These are phyloP conservation scores for Dothidotthia symphoricarpi DNA, from an alignment of 2,329 filamentous ascomycete species.

Conservation along the genomic window DNA sequence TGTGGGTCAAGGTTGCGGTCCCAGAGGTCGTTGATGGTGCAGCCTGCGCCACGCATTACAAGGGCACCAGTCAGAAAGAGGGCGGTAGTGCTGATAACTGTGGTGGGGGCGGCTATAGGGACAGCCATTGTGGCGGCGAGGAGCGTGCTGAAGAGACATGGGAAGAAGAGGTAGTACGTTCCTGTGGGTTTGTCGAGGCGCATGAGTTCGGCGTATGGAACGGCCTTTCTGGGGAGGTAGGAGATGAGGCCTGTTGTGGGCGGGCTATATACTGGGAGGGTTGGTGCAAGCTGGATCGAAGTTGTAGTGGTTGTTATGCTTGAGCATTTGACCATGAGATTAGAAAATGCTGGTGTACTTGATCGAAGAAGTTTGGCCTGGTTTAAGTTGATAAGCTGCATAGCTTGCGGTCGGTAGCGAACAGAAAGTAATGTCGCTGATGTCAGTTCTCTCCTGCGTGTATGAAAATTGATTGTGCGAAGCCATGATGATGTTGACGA, in stretches of 20 bases:
- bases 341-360: not conserved
- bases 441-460: not conserved
- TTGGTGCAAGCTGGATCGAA: constrained; percentile 9
- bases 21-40: constrained; percentile 88
- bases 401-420: constrained; percentile 6
- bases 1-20: constrained; percentile 83
- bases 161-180: constrained; percentile 82
- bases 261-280: constrained; percentile 55
- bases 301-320: constrained; percentile 16
- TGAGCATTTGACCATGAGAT: constrained; percentile 2
- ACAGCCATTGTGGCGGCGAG: constrained; percentile 69
- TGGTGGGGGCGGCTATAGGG: constrained; percentile 59
- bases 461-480: too few species aligned
- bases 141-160: constrained; percentile 80
- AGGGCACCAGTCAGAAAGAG: constrained; percentile 76
- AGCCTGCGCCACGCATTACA: constrained; percentile 84
- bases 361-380: not conserved
- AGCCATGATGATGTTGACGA: too few species aligned
- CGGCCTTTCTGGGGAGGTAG: constrained; percentile 63
- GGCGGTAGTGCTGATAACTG: constrained; percentile 61
- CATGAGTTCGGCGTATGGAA: constrained; percentile 80
- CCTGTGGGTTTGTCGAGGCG: constrained; percentile 79
- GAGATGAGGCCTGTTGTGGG: constrained; percentile 71
- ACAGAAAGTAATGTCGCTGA: constrained; percentile 4
- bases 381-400: constrained; percentile 8